These are phyloP conservation scores for Yarrowia galli DNA, from an alignment of 1,139 yeast genomes.

Conservation along the genomic window DNA sequence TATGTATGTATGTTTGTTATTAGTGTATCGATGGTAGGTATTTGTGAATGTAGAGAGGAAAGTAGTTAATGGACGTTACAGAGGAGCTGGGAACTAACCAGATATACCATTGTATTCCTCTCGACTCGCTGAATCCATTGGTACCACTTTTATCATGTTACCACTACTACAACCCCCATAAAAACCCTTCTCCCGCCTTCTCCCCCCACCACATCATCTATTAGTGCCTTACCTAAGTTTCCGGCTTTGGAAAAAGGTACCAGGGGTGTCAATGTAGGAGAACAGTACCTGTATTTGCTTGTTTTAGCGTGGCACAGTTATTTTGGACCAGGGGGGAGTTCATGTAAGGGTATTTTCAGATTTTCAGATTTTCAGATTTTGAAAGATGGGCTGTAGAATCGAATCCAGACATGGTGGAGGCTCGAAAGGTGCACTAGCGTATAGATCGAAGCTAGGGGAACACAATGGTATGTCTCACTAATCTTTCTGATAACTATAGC, in stretches of 20 bases:
- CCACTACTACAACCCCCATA: too few relatives aligned
- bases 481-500: not conserved
- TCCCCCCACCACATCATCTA: not conserved
- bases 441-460: not conserved
- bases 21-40: too few relatives aligned
- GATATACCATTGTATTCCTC: too few relatives aligned
- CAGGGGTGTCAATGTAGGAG: conserved; percentile 20
- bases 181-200: not conserved
- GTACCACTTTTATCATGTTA: too few relatives aligned
- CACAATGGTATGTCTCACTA: not conserved
- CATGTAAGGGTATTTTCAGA: not conserved
- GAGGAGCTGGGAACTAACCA: too few relatives aligned
- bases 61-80: too few relatives aligned
- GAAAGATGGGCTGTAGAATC: too few relatives aligned
- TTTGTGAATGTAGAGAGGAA: too few relatives aligned
- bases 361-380: too few relatives aligned
- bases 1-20: too few relatives aligned
- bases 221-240: not conserved
- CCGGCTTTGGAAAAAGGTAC: not conserved
- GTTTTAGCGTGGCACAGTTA: not conserved
- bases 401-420: not conserved
- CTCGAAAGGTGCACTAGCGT: not conserved
- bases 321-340: not conserved
- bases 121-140: too few relatives aligned
- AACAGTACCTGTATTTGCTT: not conserved